These are phyloP conservation scores for Castanea crenata DNA, from an alignment of 306 rosid species.

Conservation along the genomic window DNA sequence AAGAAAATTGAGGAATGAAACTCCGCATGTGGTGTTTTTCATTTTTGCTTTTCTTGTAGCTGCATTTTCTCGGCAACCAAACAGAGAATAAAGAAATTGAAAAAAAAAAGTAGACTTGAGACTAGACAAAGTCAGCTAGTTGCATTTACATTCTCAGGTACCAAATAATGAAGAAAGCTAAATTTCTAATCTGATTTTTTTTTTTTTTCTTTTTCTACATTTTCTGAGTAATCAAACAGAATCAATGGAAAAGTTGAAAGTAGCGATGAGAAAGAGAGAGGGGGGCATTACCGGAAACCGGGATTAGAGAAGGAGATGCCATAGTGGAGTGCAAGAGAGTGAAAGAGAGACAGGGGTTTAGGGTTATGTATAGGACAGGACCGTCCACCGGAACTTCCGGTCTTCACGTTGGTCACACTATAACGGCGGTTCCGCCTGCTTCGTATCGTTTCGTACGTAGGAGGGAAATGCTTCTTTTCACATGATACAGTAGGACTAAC, in stretches of 20 bases:
- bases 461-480: too few relatives aligned
- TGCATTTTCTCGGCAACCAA: constrained; percentile 4
- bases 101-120: neutral
- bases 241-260: neutral
- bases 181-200: neutral
- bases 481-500: too few relatives aligned
- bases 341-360: neutral
- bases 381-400: neutral
- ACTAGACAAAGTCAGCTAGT: neutral
- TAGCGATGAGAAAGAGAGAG: neutral
- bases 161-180: neutral
- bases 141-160: neutral
- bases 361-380: constrained; percentile 1
- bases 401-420: neutral
- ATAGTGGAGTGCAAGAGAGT: too few relatives aligned
- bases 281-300: constrained; percentile 13
- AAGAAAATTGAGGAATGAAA: neutral
- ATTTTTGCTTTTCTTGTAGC: neutral
- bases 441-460: too few relatives aligned
- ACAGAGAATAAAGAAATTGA: neutral
- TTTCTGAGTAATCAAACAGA: constrained; percentile 1
- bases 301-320: constrained; percentile 22
- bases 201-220: neutral
- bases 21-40: neutral
- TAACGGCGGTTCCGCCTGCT: neutral